Base-by-base conservation (phyloP, 2,329 filamentous ascomycete genomes). In the Pseudogymnoascus sp. region DNA sequence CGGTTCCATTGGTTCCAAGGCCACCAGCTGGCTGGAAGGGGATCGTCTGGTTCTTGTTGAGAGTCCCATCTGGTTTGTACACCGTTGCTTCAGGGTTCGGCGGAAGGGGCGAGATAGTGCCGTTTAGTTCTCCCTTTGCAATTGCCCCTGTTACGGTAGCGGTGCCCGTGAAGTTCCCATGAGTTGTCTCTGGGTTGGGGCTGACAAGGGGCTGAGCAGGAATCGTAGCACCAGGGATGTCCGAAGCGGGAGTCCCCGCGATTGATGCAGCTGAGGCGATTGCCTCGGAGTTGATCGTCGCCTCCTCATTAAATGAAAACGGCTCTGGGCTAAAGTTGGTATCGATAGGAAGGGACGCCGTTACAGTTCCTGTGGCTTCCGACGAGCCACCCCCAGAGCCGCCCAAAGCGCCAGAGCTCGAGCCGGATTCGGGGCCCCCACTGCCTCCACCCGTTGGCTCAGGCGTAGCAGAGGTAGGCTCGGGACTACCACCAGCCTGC, bases 11-110 rank as follows among this genome's bases (percentile, higher is more conserved):
- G 43, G 89, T 91, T 2, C 89, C 89, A 1, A 88, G 73, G 11
- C 90, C 90, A 62, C 90, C 89, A 37, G 78, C 82, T 0, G 90
- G 90, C 0, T 80, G 82, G 74, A 87, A 93, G 0, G 89, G 89
- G 1, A 85, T 84, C 1, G 89, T 88, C 72, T 89, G 75, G 1
- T 82, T 77, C n/a, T 82, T 75, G 61, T 89, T 82, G 1, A 92
- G 82, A 61, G 80, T 70, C 11, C 90, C 90, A 66, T 92, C 81
- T 6, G 84, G 82, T 8, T 87, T 87, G 71, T 94, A 94, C 57
- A 82, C 82, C 37, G 84, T 87, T 3, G 85, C 86, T 6, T 81
- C 83, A 0, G 85, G 79, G 6, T 82, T 83, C 0, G 85, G 79
- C 9, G 85, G 83, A 0, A 81, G 71, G 4, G 57, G 18, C 18